Evolutionary conservation across 805 yeast genomes (phyloP).

Genomic region (Maudiozyma bulderi): DNA sequence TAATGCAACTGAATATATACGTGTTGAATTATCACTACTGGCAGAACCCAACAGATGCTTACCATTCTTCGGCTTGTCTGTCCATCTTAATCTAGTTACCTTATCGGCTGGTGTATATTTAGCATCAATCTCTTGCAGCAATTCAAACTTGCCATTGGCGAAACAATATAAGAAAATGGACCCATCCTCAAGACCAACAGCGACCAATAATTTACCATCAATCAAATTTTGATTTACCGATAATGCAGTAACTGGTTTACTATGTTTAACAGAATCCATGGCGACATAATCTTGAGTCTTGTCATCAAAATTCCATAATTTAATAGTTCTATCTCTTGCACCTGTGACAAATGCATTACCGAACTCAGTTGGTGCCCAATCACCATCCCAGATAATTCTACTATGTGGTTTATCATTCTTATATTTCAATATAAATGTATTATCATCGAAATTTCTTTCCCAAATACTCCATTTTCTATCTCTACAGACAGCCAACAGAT

Average conservation of each 20-base stretch:
- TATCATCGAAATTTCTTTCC: conserved; percentile 35
- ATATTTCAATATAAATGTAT: conserved; percentile 32
- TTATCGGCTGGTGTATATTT: conserved; percentile 50
- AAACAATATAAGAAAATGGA: conserved; percentile 38
- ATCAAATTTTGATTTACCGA: conserved; percentile 34
- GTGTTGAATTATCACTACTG: conserved; percentile 53
- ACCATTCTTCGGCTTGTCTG: conserved; percentile 21
- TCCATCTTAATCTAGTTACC: conserved; percentile 54
- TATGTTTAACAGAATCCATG: conserved; percentile 36
- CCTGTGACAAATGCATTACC: conserved; percentile 64
- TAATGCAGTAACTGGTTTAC: conserved; percentile 58
- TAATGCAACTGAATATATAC: conserved; percentile 28
- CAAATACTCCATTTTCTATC: conserved; percentile 82
- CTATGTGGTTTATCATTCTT: conserved; percentile 68
- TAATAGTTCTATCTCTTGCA: conserved; percentile 74
- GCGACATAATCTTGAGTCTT: conserved; percentile 32
- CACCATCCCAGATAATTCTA: conserved; percentile 91
- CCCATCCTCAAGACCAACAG: conserved; percentile 69
- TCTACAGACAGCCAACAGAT: conserved; percentile 70
- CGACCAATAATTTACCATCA: conserved; percentile 33
- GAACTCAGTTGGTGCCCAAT: conserved; percentile 58
- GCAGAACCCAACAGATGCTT: conserved; percentile 45
- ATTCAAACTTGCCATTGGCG: conserved; percentile 20
- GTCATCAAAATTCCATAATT: conserved; percentile 51
- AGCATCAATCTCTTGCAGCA: conserved; percentile 30